Conservation (phyloP, 305 asterid genomes). For the Fraxinus albicans region DNA sequence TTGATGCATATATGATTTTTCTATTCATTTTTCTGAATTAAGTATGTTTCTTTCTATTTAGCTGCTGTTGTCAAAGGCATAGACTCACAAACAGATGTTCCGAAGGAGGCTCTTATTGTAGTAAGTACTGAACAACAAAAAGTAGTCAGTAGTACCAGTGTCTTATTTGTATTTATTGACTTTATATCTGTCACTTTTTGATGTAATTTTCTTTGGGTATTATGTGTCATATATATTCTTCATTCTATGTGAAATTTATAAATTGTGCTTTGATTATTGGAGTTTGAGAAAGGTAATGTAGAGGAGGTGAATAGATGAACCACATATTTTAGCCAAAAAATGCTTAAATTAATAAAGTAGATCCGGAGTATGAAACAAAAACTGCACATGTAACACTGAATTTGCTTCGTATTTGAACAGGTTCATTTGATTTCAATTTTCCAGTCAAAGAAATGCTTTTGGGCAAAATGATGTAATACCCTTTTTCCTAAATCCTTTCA, state of each 20-base stretch:
- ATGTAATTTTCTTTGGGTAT: not conserved
- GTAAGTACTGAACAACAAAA: constrained; percentile 57
- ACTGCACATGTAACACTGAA: not conserved
- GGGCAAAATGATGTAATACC: not conserved
- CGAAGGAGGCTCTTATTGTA: constrained; percentile 40
- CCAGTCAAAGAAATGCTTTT: not conserved
- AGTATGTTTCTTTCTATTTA: constrained; percentile 10
- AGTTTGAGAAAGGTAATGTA: not conserved
- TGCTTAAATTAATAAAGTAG: not conserved
- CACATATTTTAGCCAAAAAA: not conserved
- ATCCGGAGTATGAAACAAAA: not conserved
- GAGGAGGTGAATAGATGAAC: not conserved
- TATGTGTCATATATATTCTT: not conserved
- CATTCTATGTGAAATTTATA: not conserved
- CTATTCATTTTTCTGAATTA: constrained; percentile 10
- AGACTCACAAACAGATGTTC: constrained; percentile 30
- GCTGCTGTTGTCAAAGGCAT: constrained; percentile 31
- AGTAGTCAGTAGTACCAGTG: constrained; percentile 35
- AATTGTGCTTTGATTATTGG: not conserved
- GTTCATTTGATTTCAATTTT: not conserved
- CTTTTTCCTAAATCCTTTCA: not conserved
- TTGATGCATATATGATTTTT: not conserved
- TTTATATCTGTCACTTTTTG: constrained; percentile 6
- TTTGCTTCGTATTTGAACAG: not conserved
- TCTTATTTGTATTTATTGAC: constrained; percentile 13